These are phyloP conservation scores for Pseudozyma pruni DNA, from an alignment of 1,284 basidiomycete species.

Conservation along the genomic window DNA sequence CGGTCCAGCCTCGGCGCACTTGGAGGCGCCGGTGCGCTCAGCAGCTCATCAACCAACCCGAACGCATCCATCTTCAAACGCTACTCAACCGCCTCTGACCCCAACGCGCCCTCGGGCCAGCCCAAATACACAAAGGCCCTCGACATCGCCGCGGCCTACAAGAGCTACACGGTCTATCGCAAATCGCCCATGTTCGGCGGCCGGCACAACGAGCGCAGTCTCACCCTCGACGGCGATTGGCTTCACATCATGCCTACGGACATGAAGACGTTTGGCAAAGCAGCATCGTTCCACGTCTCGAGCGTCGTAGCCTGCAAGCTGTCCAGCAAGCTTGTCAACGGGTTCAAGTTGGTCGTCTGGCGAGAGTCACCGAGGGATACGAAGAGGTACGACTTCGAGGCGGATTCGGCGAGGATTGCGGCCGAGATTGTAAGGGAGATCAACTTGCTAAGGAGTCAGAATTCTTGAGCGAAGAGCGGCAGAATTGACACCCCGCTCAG, in stretches of 20 bases:
- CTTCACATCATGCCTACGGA: constrained; percentile 75
- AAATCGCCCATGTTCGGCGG: constrained; percentile 86
- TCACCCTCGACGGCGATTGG: constrained; percentile 95
- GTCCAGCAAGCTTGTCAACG: constrained; percentile 80
- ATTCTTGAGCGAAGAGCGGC: constrained; percentile 17
- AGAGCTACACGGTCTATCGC: constrained; percentile 90
- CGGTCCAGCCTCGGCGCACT: constrained; percentile 66
- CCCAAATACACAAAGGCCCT: constrained; percentile 66
- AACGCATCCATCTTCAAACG: constrained; percentile 74
- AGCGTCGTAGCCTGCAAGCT: constrained; percentile 85
- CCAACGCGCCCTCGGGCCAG: constrained; percentile 70
- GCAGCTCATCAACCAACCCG: constrained; percentile 78
- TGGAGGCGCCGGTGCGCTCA: constrained; percentile 68
- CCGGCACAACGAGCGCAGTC: constrained; percentile 81
- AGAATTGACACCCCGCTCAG: constrained; percentile 9
- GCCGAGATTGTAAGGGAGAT: constrained; percentile 71
- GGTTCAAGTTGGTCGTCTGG: constrained; percentile 85
- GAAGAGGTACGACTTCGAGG: constrained; percentile 98
- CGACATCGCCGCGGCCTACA: constrained; percentile 74
- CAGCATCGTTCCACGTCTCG: constrained; percentile 90
- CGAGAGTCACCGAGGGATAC: constrained; percentile 74
- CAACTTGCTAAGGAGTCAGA: constrained; percentile 42
- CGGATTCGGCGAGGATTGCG: constrained; percentile 83
- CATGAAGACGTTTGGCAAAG: constrained; percentile 69
- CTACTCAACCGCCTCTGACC: constrained; percentile 76